A percentile compares a stretch with the other conserved stretches of the same genome.
Conservation (phyloP, 768 basidiomycete genomes). For the Steccherinum ochraceum region DNA sequence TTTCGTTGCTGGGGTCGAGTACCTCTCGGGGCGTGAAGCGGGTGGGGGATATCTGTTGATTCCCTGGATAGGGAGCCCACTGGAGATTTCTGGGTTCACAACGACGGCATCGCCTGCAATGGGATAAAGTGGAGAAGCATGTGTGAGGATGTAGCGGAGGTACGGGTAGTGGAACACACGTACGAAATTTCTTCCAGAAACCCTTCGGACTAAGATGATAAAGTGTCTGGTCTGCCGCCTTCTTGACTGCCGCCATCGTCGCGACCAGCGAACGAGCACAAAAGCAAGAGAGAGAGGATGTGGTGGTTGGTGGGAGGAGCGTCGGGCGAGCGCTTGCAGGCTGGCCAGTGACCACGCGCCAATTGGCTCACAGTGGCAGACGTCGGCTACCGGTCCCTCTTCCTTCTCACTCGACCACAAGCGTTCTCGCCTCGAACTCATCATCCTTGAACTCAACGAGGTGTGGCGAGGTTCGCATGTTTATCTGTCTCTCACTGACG, state of each 20-base stretch:
- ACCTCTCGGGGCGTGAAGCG: conserved; percentile 81
- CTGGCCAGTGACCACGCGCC: not conserved
- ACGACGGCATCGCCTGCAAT: conserved; percentile 70
- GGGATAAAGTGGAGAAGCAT: not conserved
- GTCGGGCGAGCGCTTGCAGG: not conserved
- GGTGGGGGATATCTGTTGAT: conserved; percentile 81
- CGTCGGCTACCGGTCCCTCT: not conserved
- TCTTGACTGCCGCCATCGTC: conserved; percentile 57
- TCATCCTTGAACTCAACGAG: too few relatives aligned
- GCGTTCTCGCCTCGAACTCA: too few relatives aligned
- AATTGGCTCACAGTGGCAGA: not conserved
- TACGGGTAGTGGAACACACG: conserved; percentile 18
- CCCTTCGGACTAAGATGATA: conserved; percentile 88
- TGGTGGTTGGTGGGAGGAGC: not conserved
- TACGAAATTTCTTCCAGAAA: conserved; percentile 96
- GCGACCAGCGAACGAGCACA: not conserved
- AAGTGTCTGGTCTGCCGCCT: conserved; percentile 79
- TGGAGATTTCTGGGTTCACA: conserved; percentile 88
- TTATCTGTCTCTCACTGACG: too few relatives aligned
- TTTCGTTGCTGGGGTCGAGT: conserved; percentile 84
- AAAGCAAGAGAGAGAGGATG: not conserved
- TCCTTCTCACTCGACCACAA: too few relatives aligned
- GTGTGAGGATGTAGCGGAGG: not conserved
- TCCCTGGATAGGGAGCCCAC: conserved; percentile 73
- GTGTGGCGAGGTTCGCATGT: too few relatives aligned